These are phyloP conservation scores for Fraxinus angustifolia DNA, from an alignment of 305 asterid species.

Conservation along the genomic window DNA sequence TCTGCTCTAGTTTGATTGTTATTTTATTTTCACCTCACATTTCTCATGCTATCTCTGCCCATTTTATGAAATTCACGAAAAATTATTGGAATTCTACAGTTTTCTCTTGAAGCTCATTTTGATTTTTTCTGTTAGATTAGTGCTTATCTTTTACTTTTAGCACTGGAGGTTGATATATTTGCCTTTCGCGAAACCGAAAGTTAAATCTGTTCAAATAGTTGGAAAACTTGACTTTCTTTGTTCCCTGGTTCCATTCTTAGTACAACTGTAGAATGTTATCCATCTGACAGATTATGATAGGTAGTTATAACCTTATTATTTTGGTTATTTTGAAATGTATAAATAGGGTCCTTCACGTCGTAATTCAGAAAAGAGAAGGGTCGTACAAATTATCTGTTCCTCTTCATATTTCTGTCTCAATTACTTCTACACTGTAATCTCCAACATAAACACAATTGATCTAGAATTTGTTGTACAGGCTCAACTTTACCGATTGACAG, in stretches of 20 bases:
- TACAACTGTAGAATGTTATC: background rate
- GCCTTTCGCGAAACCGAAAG: background rate
- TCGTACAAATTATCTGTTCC: background rate
- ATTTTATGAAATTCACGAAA: background rate
- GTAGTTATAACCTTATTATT: background rate
- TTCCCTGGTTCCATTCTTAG: background rate
- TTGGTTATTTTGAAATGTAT: background rate
- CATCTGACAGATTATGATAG: background rate
- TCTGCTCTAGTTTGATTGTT: conserved; percentile 13
- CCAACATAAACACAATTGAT: conserved; percentile 13
- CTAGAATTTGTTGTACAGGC: conserved; percentile 44
- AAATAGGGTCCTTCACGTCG: background rate
- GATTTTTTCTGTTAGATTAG: conserved; percentile 11
- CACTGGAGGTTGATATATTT: conserved; percentile 19
- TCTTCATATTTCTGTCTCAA: background rate
- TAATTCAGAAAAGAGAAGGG: background rate
- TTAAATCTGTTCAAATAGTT: background rate
- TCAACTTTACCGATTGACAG: conserved; percentile 90
- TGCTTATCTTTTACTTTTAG: conserved; percentile 12
- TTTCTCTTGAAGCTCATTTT: conserved; percentile 9
- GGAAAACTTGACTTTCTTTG: background rate
- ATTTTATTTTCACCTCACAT: background rate
- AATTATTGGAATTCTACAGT: background rate
- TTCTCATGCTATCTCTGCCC: conserved; percentile 10
- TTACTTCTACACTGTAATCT: background rate